phyloP scores from a whole-genome alignment of 768 basidiomycete genomes.

The Mycena filopes region DNA sequence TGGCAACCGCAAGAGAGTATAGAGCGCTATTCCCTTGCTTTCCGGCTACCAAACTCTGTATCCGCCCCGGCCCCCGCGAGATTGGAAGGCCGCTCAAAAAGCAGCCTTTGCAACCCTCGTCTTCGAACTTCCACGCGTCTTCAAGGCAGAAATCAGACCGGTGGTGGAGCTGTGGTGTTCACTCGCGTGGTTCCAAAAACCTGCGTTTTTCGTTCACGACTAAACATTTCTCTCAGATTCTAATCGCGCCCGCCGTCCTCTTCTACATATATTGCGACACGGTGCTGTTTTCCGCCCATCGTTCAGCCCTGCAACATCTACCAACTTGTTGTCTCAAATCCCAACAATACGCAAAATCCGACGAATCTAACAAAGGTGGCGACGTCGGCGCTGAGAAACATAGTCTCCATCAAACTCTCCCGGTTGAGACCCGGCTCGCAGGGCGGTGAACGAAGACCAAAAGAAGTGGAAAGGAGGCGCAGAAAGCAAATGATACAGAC shows the following conservation, averaged over 20 bases:
- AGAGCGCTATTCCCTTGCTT: too few species aligned
- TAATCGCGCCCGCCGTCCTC: not conserved
- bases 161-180: not conserved
- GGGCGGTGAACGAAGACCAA: not conserved
- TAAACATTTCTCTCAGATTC: not conserved
- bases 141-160: not conserved
- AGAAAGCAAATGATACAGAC: not conserved
- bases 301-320: not conserved
- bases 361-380: not conserved
- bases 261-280: conserved; percentile 1
- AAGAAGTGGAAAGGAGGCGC: conserved; percentile 1
- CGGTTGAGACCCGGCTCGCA: conserved; percentile 18
- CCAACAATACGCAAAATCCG: not conserved
- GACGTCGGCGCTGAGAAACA: not conserved
- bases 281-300: not conserved
- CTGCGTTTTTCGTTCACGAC: not conserved
- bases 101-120: not conserved
- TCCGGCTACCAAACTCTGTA: too few species aligned
- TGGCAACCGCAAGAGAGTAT: too few species aligned
- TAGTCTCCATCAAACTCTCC: not conserved
- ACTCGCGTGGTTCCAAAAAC: not conserved
- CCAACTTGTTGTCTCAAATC: not conserved
- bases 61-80: too few species aligned
- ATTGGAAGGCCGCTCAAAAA: not conserved
- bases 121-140: not conserved